Conservation (phyloP, 2,329 filamentous ascomycete genomes). For the Phialemoniopsis sp. region DNA sequence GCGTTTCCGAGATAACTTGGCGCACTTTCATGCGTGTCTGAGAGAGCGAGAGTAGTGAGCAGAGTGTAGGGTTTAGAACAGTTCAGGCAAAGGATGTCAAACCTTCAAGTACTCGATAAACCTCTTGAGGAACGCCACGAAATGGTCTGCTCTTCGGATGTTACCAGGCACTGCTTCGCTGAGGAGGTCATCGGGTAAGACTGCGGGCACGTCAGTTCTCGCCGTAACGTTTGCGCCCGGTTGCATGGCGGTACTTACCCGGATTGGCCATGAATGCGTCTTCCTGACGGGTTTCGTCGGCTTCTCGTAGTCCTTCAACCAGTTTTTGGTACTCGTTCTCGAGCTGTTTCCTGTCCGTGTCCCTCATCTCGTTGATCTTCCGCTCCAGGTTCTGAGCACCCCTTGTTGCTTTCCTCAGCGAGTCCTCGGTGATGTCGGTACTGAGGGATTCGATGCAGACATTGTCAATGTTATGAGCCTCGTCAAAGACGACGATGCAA, state of each 20-base stretch:
- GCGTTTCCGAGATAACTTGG: conserved; percentile 95
- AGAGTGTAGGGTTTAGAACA: too few relatives aligned
- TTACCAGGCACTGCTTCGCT: conserved; percentile 97
- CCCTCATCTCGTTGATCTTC: conserved; percentile 91
- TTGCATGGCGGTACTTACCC: too few relatives aligned
- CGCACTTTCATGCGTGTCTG: conserved; percentile 98
- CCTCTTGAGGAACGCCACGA: conserved; percentile 87
- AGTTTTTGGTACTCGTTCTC: conserved; percentile 95
- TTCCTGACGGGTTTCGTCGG: conserved; percentile 85
- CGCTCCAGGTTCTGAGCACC: conserved; percentile 88
- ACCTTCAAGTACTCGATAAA: conserved; percentile 96
- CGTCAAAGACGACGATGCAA: conserved; percentile 97
- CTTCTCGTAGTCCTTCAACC: conserved; percentile 83
- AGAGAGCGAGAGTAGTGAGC: too few relatives aligned
- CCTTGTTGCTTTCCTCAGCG: conserved; percentile 81
- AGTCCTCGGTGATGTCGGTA: conserved; percentile 95
- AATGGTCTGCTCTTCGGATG: conserved; percentile 92
- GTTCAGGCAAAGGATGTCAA: background rate
- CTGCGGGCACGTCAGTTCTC: conserved; percentile 31
- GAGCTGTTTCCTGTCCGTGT: conserved; percentile 89
- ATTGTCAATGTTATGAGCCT: conserved; percentile 99
- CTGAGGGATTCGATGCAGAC: conserved; percentile 97
- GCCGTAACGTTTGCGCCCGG: too few relatives aligned
- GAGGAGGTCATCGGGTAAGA: conserved; percentile 85
- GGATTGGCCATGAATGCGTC: conserved; percentile 98